Evolutionary conservation across 1,284 basidiomycete species (phyloP), one percentile per base, ranked within the genome.

Genomic region (Marasmius fiardii): DNA sequence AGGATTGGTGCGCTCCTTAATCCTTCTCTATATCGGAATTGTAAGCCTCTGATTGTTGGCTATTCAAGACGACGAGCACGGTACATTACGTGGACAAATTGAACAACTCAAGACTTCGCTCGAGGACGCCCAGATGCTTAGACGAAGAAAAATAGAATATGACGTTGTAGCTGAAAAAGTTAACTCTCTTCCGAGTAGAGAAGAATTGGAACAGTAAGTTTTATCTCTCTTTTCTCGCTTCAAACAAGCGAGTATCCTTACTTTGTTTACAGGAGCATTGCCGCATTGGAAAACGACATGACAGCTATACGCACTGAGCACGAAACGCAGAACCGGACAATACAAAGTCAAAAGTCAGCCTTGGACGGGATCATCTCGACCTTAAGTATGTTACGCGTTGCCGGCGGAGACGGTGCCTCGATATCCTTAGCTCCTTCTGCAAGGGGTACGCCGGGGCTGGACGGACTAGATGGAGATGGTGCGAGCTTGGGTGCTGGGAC

Each of bases 161-260:
- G 90, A 93, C 71, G 73, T 80, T 47, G 80, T 93, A 48, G 81
- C 90, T 3, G 90, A 92, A 71, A 90, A 86, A 67, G 83, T 92
- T 47, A 90, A 91, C 63, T 80, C 81, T n/a, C 71, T 92, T 3
- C 88, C 90, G 1, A 85, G 76, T 60, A 76, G 90, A 54, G 82
- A 85, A 14, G 90, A 92, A 62, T 74, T 92, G 16, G 83, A 87
- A 62, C 77, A 76, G 90, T 90, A 63, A 65, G 81, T 78, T 11
- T 31, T 37, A n/a, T 51, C 11, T 41, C 39, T 47, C 21, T 16
- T 51, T 39, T 14, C 4, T 14, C 26, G 23, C 21, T 47, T n/a
- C 55, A n/a, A 54, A 51, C 20, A n/a, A n/a, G n/a, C n/a, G n/a
- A n/a, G 24, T 31, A 31, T 48, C 28, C 34, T 26, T 56, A 23